These are phyloP conservation scores for Echria macrotheca DNA, from an alignment of 495 filamentous ascomycete species.

Conservation along the genomic window DNA sequence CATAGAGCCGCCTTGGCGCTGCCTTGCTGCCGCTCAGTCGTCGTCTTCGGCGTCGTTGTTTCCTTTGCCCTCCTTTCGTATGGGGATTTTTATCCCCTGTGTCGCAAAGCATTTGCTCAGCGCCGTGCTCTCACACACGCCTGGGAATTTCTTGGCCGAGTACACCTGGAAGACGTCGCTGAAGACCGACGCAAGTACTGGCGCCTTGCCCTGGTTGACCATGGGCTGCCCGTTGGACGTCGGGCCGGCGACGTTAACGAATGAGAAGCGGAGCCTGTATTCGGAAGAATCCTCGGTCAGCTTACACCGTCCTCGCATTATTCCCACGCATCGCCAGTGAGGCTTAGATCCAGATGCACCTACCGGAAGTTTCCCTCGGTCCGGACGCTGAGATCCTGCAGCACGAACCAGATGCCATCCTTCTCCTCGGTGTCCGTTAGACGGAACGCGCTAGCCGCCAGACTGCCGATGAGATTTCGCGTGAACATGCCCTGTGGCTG, in stretches of 20 bases:
- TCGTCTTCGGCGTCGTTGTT: conserved; percentile 46
- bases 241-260: conserved; percentile 70
- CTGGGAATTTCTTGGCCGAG: conserved; percentile 96
- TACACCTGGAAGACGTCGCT: conserved; percentile 90
- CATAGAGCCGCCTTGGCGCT: no score
- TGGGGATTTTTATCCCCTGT: conserved; percentile 96
- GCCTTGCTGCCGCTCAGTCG: neutral
- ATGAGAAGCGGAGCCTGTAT: conserved; percentile 50
- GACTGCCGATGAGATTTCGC: conserved; percentile 87
- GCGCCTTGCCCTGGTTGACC: conserved; percentile 74
- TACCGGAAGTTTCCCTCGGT: conserved; percentile 91
- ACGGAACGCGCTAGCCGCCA: conserved; percentile 84
- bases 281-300: neutral
- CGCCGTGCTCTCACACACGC: conserved; percentile 90
- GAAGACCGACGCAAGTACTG: conserved; percentile 82
- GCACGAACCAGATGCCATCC: conserved; percentile 93
- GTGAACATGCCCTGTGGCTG: conserved; percentile 86
- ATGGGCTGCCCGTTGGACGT: conserved; percentile 22
- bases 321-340: no score
- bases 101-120: conserved; percentile 90
- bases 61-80: conserved; percentile 77
- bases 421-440: conserved; percentile 77
- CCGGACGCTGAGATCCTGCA: conserved; percentile 90
- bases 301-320: no score
- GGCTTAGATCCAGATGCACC: conserved; percentile 15